A percentile compares a stretch with the other conserved stretches of the same genome.
Evolutionary conservation across 2,329 filamentous ascomycete species (phyloP).

Genomic region (Bisporella sp.): DNA sequence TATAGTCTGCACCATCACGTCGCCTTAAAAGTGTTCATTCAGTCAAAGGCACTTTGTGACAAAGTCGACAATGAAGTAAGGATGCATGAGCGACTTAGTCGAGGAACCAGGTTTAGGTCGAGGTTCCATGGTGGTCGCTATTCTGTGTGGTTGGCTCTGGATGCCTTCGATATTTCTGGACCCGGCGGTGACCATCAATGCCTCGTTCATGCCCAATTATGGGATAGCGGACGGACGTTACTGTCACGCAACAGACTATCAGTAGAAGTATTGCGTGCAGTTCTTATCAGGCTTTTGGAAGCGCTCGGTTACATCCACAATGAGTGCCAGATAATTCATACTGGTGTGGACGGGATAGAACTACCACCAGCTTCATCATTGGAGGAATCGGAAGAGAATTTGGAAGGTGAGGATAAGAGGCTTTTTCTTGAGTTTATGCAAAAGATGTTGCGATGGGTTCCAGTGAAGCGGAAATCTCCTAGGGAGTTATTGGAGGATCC

Average conservation of each 20-base stretch:
- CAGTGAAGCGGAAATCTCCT: conserved; percentile 28
- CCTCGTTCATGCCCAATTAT: conserved; percentile 11
- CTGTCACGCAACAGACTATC: conserved; percentile 3
- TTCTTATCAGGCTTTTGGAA: not conserved
- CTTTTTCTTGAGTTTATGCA: conserved; percentile 26
- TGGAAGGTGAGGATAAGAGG: conserved; percentile 25
- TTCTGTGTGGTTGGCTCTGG: conserved; percentile 7
- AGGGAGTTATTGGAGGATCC: conserved; percentile 27
- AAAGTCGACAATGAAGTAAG: conserved; percentile 1
- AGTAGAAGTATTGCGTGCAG: not conserved
- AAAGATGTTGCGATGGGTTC: conserved; percentile 29
- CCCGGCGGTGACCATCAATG: conserved; percentile 8
- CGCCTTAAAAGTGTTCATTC: no score
- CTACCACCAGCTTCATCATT: conserved; percentile 28
- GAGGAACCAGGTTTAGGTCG: conserved; percentile 2
- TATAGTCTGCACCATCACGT: no score
- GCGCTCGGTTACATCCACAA: conserved; percentile 8
- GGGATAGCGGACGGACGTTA: conserved; percentile 8
- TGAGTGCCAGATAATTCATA: conserved; percentile 5
- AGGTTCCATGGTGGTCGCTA: conserved; percentile 7
- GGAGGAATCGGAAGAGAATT: conserved; percentile 21
- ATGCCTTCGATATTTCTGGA: conserved; percentile 5
- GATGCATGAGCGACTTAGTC: conserved; percentile 6
- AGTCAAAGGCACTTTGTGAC: no score
- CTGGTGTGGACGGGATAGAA: conserved; percentile 13